These are phyloP conservation scores for Amoebophrya sp. DNA, from an alignment of 169 alveolate genomes.

Conservation along the genomic window DNA sequence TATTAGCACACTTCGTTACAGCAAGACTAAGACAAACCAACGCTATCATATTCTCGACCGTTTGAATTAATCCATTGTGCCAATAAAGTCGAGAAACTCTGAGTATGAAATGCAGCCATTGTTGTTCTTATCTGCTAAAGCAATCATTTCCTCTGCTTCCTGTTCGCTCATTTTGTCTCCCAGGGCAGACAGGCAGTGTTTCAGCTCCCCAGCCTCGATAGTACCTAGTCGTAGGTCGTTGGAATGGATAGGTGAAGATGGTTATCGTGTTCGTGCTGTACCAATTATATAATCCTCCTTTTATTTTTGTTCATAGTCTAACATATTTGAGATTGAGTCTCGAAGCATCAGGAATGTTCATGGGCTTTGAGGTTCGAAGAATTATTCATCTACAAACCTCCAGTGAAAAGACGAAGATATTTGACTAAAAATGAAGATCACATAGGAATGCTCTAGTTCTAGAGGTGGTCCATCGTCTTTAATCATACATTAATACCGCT, in stretches of 20 bases:
- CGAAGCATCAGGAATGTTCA: neutral
- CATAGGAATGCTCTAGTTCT: too few species aligned
- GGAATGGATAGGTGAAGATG: too few species aligned
- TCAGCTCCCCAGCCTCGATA: constrained; percentile 8
- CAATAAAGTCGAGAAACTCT: neutral
- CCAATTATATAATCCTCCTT: neutral
- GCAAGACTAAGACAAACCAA: too few species aligned
- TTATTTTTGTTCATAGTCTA: neutral
- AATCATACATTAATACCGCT: too few species aligned
- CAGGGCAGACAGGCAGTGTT: neutral
- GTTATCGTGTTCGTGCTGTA: too few species aligned
- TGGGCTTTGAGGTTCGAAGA: neutral
- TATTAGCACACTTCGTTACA: too few species aligned
- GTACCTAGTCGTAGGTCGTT: too few species aligned
- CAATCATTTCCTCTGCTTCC: constrained; percentile 6
- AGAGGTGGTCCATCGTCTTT: too few species aligned
- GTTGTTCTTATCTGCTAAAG: neutral
- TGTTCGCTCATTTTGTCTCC: neutral
- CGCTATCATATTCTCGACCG: too few species aligned
- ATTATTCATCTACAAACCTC: neutral
- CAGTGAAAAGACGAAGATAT: neutral
- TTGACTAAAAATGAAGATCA: too few species aligned
- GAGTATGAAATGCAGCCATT: neutral
- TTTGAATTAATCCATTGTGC: neutral
- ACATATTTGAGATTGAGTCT: neutral